These are phyloP conservation scores for Neonectria magnoliae DNA, from an alignment of 2,329 filamentous ascomycete species.

Conservation along the genomic window DNA sequence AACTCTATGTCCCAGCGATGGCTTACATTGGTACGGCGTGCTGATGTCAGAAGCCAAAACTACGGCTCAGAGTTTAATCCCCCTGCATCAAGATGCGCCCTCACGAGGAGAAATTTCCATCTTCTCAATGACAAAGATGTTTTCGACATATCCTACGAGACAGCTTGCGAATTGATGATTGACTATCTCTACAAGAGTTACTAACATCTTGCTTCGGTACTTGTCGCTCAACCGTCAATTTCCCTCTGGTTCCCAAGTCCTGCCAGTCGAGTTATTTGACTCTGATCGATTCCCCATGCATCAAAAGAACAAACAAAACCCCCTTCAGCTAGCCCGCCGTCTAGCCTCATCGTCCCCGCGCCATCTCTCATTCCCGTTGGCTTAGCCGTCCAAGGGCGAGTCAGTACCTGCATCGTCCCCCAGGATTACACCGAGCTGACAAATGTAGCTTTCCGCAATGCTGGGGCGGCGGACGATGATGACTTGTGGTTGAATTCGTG, in stretches of 20 bases:
- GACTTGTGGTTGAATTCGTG: neutral
- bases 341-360: neutral
- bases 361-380: neutral
- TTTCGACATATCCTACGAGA: neutral
- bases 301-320: neutral
- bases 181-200: neutral
- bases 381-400: neutral
- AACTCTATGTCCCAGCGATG: neutral
- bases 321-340: neutral
- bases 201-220: neutral
- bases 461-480: neutral
- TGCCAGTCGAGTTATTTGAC: neutral
- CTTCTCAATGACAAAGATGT: neutral
- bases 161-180: too few relatives aligned
- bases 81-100: neutral
- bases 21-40: neutral
- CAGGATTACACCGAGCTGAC: neutral
- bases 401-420: neutral
- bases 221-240: neutral
- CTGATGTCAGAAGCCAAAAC: neutral
- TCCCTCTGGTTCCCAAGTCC: neutral
- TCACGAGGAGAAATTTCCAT: neutral
- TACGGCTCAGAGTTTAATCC: neutral
- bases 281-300: neutral
- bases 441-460: neutral